Conservation (phyloP, 1,284 basidiomycete species). For the Rhodotorula sp. region DNA sequence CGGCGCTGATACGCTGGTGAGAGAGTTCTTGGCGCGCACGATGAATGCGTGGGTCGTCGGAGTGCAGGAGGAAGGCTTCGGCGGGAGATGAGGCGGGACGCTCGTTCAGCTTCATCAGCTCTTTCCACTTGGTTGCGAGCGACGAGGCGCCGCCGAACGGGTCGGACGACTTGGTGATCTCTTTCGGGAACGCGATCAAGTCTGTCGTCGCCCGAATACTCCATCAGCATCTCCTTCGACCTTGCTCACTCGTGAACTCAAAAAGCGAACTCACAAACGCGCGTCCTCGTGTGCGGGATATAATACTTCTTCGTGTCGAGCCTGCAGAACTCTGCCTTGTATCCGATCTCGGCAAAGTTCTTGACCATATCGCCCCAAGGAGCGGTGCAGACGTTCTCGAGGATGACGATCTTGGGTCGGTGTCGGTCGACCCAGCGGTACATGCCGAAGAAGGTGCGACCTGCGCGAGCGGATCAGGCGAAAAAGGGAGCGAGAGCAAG, state of each 20-base stretch:
- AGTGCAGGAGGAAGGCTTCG: constrained; percentile 85
- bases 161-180: background rate
- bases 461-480: constrained; percentile 4
- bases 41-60: constrained; percentile 87
- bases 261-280: constrained; percentile 59
- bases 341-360: constrained; percentile 73
- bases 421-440: constrained; percentile 86
- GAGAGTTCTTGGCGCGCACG: constrained; percentile 79
- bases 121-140: constrained; percentile 60
- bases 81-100: constrained; percentile 84
- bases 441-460: constrained; percentile 60
- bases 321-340: constrained; percentile 69
- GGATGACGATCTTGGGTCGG: constrained; percentile 81
- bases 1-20: constrained; percentile 51
- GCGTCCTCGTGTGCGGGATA: constrained; percentile 88
- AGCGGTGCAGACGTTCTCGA: constrained; percentile 90
- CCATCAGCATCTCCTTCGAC: no score
- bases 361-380: constrained; percentile 77
- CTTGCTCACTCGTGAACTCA: no score
- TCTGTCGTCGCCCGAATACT: constrained; percentile 47
- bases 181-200: constrained; percentile 67
- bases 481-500: background rate
- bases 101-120: constrained; percentile 64
- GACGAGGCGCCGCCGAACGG: no score
- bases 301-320: constrained; percentile 92